A percentile compares a stretch with the other conserved stretches of the same genome.
phyloP scores from a whole-genome alignment of 805 yeast genomes.

The Blastobotrys americana region DNA sequence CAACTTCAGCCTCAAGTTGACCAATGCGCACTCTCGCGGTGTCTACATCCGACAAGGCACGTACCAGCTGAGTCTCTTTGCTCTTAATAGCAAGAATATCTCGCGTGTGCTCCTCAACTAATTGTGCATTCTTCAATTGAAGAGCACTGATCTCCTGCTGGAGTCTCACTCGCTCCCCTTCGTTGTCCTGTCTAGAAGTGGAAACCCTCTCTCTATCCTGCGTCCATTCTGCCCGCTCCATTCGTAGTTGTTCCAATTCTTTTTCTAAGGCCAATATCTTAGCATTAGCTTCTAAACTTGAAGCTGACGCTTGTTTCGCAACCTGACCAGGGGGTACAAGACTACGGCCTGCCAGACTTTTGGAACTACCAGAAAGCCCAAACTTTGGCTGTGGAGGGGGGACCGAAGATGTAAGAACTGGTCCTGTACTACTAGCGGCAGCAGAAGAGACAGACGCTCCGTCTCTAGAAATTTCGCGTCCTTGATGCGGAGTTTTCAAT shows the following conservation, averaged over 20 bases:
- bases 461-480: conserved; percentile 2
- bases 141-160: conserved; percentile 32
- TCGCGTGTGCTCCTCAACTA: conserved; percentile 46
- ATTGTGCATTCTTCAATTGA: conserved; percentile 27
- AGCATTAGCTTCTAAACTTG: not conserved
- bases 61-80: conserved; percentile 58
- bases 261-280: conserved; percentile 1
- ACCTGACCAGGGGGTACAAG: conserved; percentile 1
- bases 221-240: conserved; percentile 47
- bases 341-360: conserved; percentile 5
- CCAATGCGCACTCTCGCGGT: conserved; percentile 44
- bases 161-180: conserved; percentile 28
- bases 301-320: conserved; percentile 1
- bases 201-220: conserved; percentile 30
- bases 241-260: conserved; percentile 45
- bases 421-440: not conserved
- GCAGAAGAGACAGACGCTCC: not conserved
- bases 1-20: conserved; percentile 46
- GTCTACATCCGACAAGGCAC: conserved; percentile 58
- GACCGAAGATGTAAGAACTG: not conserved
- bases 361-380: conserved; percentile 2
- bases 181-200: conserved; percentile 27
- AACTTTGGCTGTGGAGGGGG: conserved; percentile 2
- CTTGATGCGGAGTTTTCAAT: not conserved
- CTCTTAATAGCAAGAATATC: conserved; percentile 50